Evolutionary conservation across 2,329 filamentous ascomycete genomes (phyloP).

Genomic region (Colletotrichum tamarilloi): DNA sequence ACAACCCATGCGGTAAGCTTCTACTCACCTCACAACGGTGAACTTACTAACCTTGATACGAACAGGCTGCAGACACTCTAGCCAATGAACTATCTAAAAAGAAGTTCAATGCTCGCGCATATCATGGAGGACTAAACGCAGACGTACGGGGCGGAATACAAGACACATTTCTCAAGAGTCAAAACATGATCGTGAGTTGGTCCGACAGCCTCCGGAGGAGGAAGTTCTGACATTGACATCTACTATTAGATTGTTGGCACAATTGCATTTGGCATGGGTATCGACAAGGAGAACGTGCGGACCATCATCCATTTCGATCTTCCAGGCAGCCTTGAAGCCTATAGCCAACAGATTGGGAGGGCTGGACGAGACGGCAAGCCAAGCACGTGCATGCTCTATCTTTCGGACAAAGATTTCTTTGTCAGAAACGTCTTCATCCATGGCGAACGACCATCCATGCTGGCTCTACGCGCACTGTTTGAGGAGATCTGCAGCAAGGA

Average conservation of each 20-base stretch:
- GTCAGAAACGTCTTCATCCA: slow-evolving; percentile 69
- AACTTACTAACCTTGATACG: slow-evolving; percentile 16
- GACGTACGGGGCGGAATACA: slow-evolving; percentile 58
- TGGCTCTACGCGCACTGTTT: slow-evolving; percentile 60
- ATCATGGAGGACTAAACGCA: slow-evolving; percentile 62
- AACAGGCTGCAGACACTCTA: slow-evolving; percentile 56
- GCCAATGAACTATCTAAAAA: slow-evolving; percentile 49
- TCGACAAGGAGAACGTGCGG: slow-evolving; percentile 66
- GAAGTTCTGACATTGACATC: fast-evolving
- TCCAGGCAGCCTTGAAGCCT: slow-evolving; percentile 64
- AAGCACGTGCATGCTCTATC: slow-evolving; percentile 68
- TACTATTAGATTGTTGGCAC: slow-evolving; percentile 58
- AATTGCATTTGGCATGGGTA: slow-evolving; percentile 71
- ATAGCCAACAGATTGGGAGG: slow-evolving; percentile 68
- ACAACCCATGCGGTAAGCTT: slow-evolving; percentile 60
- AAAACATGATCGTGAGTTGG: slow-evolving; percentile 48
- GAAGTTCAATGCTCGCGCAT: slow-evolving; percentile 55
- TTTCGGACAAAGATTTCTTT: slow-evolving; percentile 68
- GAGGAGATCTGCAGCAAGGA: slow-evolving; percentile 60
- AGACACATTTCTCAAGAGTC: slow-evolving; percentile 61
- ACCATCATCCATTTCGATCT: slow-evolving; percentile 66
- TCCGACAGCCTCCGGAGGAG: background rate
- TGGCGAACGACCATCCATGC: slow-evolving; percentile 66
- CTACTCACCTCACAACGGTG: background rate
- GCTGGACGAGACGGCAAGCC: slow-evolving; percentile 64